Evolutionary conservation across 1,284 basidiomycete species (phyloP), one percentile per base, ranked within the genome.

Genomic region (Violaceomyces palustris): DNA sequence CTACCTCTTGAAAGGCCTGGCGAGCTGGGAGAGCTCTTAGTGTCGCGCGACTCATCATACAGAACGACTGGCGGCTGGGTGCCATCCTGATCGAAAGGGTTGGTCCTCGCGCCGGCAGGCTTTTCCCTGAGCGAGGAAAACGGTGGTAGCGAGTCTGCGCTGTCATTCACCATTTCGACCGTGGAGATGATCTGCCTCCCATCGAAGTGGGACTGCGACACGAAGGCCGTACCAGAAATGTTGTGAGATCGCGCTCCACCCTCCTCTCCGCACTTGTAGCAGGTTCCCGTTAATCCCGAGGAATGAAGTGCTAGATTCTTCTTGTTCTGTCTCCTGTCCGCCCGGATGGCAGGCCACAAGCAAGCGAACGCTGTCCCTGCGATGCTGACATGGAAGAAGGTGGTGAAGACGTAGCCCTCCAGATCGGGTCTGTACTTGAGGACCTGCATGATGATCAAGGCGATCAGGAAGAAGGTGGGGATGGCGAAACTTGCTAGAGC

Each of bases 361-460:
- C 46, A 45, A 10, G 51, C 39, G 21, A 45, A 51, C 15, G 49
- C 42, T 12, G 49, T 35, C 27, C 49, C 33, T 32, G 38, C 41
- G 22, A 45, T 36, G 9, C 35, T 39, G 14, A 45, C 24, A 3
- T 39, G 49, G 1, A 45, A 28, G 10, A 39, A 43, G 2, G 41
- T 37, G 2, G 42, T 45, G 39, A 53, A 53, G 4, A 53, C 37
- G 12, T 44, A 53, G 17, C 50, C 50, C 24, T 53, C 42, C 24
- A 53, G 19, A 6, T 43, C 45, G 6, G 45, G 50, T 23, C 39
- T 29, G 23, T 38, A 53, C 8, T 24, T 23, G 0, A 36, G 24
- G 2, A 46, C 50, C 18, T 48, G 50, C 45, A 48, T 45, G 4
- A 40, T 33, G 19, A 53, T 48, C 11, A 53, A 43, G n/a, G 45